Evolutionary conservation across 306 rosid genomes (phyloP).

Genomic region (Erythrophleum fordii): DNA sequence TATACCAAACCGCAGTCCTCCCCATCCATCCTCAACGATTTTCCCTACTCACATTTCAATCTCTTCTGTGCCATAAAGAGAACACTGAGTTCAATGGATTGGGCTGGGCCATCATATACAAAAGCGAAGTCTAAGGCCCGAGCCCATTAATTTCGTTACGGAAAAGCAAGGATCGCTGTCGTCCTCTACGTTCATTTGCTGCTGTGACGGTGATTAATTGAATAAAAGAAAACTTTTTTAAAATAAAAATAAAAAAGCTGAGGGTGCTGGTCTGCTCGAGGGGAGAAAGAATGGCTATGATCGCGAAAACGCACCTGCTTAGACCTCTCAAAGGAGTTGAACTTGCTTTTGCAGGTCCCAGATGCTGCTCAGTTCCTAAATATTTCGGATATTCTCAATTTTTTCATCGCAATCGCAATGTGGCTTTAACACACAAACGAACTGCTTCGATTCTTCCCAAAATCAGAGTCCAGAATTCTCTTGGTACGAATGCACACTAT

Average conservation of each 20-base stretch:
- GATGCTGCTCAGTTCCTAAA: constrained; percentile 29
- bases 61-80: background rate
- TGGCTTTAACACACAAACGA: constrained; percentile 45
- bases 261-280: background rate
- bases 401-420: constrained; percentile 37
- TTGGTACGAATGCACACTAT: constrained; percentile 42
- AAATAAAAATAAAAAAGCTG: no score
- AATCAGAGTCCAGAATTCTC: constrained; percentile 59
- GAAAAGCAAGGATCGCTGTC: background rate
- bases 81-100: background rate
- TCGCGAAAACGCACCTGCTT: constrained; percentile 36
- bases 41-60: background rate
- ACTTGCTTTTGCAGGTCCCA: constrained; percentile 34
- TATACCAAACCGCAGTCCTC: constrained; percentile 60
- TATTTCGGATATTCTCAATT: constrained; percentile 32
- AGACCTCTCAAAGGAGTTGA: constrained; percentile 32
- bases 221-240: background rate
- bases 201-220: background rate
- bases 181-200: no score
- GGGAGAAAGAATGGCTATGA: constrained; percentile 50
- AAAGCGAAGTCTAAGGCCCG: background rate
- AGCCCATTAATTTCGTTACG: background rate
- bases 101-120: background rate
- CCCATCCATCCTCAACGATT: constrained; percentile 40
- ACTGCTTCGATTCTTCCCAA: constrained; percentile 54